Conservation (phyloP, 176 grass and related monocot species). For the Hsuehochloa calcarea region DNA sequence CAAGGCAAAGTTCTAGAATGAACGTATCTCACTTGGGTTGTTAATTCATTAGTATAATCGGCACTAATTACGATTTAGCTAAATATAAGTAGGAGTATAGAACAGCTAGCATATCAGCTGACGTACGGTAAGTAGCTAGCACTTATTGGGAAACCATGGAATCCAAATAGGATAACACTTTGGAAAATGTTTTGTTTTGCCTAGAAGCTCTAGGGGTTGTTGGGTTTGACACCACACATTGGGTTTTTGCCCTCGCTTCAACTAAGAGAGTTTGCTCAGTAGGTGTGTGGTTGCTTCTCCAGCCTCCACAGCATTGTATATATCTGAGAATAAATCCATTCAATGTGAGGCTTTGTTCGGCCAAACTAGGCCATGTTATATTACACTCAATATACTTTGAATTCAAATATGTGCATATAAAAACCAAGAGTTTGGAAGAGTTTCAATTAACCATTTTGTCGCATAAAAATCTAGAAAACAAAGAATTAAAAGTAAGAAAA, state of each 20-base stretch:
- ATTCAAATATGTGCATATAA: not conserved
- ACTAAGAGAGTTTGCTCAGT: too few relatives aligned
- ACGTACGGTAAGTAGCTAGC: not conserved
- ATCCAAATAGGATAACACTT: not conserved
- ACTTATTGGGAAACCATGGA: not conserved
- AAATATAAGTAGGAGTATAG: not conserved
- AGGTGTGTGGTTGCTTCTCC: too few relatives aligned
- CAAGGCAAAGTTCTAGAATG: not conserved
- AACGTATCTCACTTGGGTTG: not conserved
- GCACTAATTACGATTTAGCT: not conserved
- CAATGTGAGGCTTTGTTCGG: not conserved
- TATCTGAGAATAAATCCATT: too few relatives aligned
- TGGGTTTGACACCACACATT: too few relatives aligned
- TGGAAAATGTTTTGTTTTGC: not conserved
- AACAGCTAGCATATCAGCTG: not conserved
- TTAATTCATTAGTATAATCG: not conserved
- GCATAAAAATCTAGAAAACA: not conserved
- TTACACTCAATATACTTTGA: not conserved
- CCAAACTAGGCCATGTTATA: not conserved
- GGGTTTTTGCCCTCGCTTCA: too few relatives aligned
- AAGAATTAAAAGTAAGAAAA: not conserved
- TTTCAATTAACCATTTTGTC: not conserved
- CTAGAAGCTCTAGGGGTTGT: too few relatives aligned
- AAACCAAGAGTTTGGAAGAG: not conserved
- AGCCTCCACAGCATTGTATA: too few relatives aligned